Evolutionary conservation across 768 basidiomycete genomes (phyloP).

Genomic region (Boletus sensibilis): DNA sequence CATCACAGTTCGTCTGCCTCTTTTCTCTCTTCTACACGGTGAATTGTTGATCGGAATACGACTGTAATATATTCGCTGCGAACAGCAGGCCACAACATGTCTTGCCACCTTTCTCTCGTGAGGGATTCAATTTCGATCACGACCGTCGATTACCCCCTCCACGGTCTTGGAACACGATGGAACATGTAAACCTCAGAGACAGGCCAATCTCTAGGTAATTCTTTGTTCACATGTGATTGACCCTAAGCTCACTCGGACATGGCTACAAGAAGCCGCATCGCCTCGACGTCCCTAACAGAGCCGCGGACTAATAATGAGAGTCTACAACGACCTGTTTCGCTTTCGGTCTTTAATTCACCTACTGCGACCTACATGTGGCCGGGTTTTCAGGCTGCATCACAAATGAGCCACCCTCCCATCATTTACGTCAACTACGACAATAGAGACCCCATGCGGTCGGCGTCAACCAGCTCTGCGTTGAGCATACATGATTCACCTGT

Average conservation of each 20-base stretch:
- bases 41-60: conserved; percentile 28
- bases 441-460: conserved; percentile 33
- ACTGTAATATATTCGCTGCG: conserved; percentile 21
- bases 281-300: conserved; percentile 24
- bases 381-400: conserved; percentile 43
- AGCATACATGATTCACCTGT: conserved; percentile 31
- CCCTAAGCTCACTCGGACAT: conserved; percentile 20
- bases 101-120: conserved; percentile 33
- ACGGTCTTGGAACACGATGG: conserved; percentile 30
- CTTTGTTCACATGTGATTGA: conserved; percentile 4
- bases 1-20: conserved; percentile 26
- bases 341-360: conserved; percentile 43
- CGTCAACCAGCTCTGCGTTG: conserved; percentile 31
- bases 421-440: conserved; percentile 39
- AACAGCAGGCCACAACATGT: conserved; percentile 36
- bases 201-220: conserved; percentile 29
- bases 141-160: conserved; percentile 34
- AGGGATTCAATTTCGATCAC: conserved; percentile 33
- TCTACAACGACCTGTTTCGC: conserved; percentile 34
- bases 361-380: conserved; percentile 50
- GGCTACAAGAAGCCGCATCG: conserved; percentile 20
- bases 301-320: conserved; percentile 22
- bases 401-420: conserved; percentile 40
- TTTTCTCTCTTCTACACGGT: conserved; percentile 8
- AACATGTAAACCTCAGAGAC: conserved; percentile 22